These are phyloP conservation scores for Hemileia vastatrix DNA, from an alignment of 1,284 basidiomycete genomes.

Conservation along the genomic window DNA sequence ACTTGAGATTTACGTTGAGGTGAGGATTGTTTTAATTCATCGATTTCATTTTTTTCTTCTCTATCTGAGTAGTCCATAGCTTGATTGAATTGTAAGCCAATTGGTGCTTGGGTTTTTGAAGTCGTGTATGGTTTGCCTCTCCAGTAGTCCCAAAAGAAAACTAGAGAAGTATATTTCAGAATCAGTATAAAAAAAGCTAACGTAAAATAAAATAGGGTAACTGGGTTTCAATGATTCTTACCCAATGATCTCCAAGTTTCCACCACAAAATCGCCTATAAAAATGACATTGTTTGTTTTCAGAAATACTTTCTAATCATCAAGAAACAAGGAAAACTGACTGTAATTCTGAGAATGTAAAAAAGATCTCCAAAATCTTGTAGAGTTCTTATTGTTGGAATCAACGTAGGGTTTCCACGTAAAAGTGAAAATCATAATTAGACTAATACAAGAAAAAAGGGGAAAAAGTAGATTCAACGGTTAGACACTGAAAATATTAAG, in stretches of 20 bases:
- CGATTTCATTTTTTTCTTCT: too few relatives aligned
- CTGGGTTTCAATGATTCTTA: too few relatives aligned
- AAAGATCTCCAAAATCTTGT: constrained; percentile 9
- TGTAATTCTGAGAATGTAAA: constrained; percentile 20
- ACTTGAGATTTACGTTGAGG: too few relatives aligned
- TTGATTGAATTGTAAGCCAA: constrained; percentile 14
- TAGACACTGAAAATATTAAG: not conserved
- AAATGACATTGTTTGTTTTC: not conserved
- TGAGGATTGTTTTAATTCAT: too few relatives aligned
- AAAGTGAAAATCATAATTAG: constrained; percentile 21
- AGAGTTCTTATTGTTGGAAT: constrained; percentile 2
- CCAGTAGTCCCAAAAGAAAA: constrained; percentile 16
- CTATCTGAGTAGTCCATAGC: too few relatives aligned
- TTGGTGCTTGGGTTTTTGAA: not conserved
- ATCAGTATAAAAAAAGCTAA: not conserved
- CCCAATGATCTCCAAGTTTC: constrained; percentile 10
- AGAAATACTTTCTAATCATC: not conserved
- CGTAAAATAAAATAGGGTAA: not conserved
- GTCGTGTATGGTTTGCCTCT: constrained; percentile 11
- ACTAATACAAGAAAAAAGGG: not conserved
- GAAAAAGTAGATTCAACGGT: not conserved
- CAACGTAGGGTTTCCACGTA: constrained; percentile 6
- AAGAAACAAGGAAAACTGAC: not conserved
- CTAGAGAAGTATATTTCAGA: not conserved
- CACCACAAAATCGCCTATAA: constrained; percentile 12